Base-by-base conservation (phyloP, 1,284 basidiomycete genomes). In the Pyrrhoderma lamaoense region DNA sequence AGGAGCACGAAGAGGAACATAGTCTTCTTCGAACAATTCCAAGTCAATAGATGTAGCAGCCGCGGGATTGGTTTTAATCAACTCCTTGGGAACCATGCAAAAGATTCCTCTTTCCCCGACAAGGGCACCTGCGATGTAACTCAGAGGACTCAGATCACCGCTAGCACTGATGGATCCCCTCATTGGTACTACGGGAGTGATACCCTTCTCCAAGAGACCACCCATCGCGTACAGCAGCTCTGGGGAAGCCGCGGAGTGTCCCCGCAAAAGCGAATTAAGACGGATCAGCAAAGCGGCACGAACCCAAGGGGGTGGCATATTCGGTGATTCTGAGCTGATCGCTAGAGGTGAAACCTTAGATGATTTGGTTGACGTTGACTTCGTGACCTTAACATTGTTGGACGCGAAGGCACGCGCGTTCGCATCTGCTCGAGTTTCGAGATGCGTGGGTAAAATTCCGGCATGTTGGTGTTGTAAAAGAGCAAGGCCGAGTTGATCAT, bases 241-340 rank as follows among this genome's bases (percentile, higher is more conserved):
- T 76, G 83, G 85, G 19, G 90, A 77, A 8, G 93, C 83, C 43
- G 87, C 91, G 34, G 87, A 91, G 67, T 93, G 91, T 0, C 89
- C 90, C n/a, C 89, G 80, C 49, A 90, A 79, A 47, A 92, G 77
- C 1, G 87, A 90, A 69, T 93, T 93, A 72, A 89, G 84, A 58
- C 91, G 84, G 56, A 94, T 76, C 8, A 91, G 70, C 59, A 93
- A 90, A 1, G 91, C 89, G 13, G 86, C 91, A 46, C 89, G 82
- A n/a, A 91, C 89, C 85, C 90, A 93, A 5, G 88, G 71, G 57
- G 89, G 83, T n/a, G 91, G 91, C 85, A 93, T 90, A 11, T 31
- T 31, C 11, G 27, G 27, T 55, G 75, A 80, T 45, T 78, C 77
- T 19, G 79, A 77, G n/a, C 74, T 67, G n/a, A 82, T 63, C 0